Evolutionary conservation across 2,329 filamentous ascomycete species (phyloP).

Genomic region (Diaporthe citri): DNA sequence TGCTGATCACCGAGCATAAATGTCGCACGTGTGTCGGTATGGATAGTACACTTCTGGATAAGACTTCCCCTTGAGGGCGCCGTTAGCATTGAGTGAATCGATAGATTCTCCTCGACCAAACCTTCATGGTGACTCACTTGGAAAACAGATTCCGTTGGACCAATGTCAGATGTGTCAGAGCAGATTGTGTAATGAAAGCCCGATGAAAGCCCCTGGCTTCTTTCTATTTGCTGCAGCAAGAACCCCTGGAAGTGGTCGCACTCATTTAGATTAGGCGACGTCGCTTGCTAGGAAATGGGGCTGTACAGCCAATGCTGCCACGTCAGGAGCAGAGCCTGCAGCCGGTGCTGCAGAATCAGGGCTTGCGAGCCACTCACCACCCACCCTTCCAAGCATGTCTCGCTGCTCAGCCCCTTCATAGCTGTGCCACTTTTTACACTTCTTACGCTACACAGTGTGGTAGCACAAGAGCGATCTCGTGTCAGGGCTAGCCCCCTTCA

Average conservation of each 20-base stretch:
- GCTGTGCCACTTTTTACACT: background rate
- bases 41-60: no score
- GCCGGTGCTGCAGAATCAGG: background rate
- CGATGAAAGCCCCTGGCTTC: no score
- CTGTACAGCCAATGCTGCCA: background rate
- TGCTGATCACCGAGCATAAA: no score
- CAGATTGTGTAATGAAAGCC: no score
- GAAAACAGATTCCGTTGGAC: background rate
- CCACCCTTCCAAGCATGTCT: background rate
- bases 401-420: background rate
- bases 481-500: background rate
- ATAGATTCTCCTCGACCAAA: no score
- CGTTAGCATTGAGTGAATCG: no score
- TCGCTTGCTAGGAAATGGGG: background rate
- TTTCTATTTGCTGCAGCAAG: no score
- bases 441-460: background rate
- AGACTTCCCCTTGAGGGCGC: no score
- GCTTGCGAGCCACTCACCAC: background rate
- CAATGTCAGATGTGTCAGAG: background rate
- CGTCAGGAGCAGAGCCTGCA: background rate
- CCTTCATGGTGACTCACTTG: no score
- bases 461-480: background rate
- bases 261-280: background rate
- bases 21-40: no score
- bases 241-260: no score